Conservation (phyloP, 2,329 filamentous ascomycete species). For the Epichloe elymi region DNA sequence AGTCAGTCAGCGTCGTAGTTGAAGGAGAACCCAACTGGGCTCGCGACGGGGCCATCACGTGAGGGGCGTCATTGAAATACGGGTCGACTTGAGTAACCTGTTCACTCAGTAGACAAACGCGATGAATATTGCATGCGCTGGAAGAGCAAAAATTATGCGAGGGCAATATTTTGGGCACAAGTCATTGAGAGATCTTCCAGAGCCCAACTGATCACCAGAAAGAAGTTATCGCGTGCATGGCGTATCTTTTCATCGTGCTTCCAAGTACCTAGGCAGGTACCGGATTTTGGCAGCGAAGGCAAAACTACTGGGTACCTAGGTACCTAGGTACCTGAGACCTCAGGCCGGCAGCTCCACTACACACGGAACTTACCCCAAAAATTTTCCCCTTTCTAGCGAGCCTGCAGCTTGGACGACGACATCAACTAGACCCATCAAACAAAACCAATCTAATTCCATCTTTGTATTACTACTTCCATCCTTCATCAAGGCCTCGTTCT, state of each 20-base stretch:
- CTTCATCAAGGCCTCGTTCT: neutral
- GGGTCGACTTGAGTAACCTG: neutral
- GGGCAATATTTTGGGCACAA: too few relatives aligned
- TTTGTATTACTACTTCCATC: constrained; percentile 4
- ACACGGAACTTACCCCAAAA: constrained; percentile 12
- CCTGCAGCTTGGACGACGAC: neutral
- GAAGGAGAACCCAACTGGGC: neutral
- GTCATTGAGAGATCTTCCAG: too few relatives aligned
- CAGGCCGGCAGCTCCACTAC: constrained; percentile 16
- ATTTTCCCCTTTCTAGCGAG: constrained; percentile 15
- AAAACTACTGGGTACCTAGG: too few relatives aligned
- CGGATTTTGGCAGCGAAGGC: neutral
- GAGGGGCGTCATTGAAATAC: neutral
- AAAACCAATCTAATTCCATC: neutral
- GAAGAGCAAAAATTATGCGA: too few relatives aligned
- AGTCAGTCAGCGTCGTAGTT: neutral
- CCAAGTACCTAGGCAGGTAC: too few relatives aligned
- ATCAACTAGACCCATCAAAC: neutral
- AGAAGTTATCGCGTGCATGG: too few relatives aligned
- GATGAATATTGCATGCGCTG: too few relatives aligned
- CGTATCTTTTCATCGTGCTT: too few relatives aligned
- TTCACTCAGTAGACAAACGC: too few relatives aligned
- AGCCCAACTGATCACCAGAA: too few relatives aligned
- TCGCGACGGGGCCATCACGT: neutral
- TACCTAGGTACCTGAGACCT: constrained; percentile 18